Percentiles rank a stretch among this genome's conserved stretches.
These are phyloP conservation scores for Ganoderma sinense DNA, from an alignment of 1,284 basidiomycete genomes.

Conservation along the genomic window DNA sequence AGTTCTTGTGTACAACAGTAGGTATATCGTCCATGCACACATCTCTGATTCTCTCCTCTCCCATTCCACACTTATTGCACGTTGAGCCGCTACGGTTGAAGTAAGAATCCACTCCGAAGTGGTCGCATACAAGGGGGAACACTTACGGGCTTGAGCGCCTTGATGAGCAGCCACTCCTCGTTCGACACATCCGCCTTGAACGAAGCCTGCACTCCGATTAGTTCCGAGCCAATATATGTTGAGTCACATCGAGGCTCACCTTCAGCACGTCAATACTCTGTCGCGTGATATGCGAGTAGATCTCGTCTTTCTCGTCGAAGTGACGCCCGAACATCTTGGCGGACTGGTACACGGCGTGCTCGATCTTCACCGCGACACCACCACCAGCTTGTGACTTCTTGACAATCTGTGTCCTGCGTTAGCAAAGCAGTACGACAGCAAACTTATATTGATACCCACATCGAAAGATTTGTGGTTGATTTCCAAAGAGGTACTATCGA, in stretches of 20 bases:
- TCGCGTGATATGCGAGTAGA: constrained; percentile 91
- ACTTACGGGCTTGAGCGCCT: constrained; percentile 86
- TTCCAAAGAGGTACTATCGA: constrained; percentile 85
- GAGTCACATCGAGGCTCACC: constrained; percentile 47
- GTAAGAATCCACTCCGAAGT: constrained; percentile 10
- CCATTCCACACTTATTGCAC: constrained; percentile 45
- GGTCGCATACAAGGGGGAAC: constrained; percentile 10
- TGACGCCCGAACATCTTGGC: constrained; percentile 94
- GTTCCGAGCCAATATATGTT: constrained; percentile 12
- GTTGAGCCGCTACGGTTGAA: constrained; percentile 51
- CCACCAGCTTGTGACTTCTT: constrained; percentile 94
- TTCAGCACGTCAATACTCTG: constrained; percentile 96
- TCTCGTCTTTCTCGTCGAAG: constrained; percentile 96
- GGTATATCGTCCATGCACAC: not conserved
- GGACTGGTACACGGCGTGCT: constrained; percentile 95
- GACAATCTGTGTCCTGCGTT: constrained; percentile 68
- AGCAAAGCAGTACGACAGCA: not conserved
- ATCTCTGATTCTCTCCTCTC: not conserved
- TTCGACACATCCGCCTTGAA: constrained; percentile 92
- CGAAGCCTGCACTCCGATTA: constrained; percentile 58
- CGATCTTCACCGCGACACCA: constrained; percentile 98
- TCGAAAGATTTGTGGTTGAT: constrained; percentile 91
- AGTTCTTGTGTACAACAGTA: constrained; percentile 5
- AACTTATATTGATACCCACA: constrained; percentile 50
- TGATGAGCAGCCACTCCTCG: constrained; percentile 96